phyloP scores from a whole-genome alignment of 2,329 filamentous ascomycete genomes.

The Pyrenophora seminiperda region DNA sequence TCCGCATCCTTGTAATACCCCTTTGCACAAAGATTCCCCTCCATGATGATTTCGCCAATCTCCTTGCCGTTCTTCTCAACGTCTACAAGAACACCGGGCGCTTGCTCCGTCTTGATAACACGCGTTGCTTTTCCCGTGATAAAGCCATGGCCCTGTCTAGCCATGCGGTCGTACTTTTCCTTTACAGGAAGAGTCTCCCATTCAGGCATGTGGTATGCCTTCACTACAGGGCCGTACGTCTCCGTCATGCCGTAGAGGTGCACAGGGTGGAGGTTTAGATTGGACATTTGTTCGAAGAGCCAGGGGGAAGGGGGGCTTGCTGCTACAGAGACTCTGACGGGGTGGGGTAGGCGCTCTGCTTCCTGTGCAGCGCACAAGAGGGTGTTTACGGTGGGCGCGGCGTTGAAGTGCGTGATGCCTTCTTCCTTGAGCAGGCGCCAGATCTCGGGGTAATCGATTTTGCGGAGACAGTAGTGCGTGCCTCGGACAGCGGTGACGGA shows the following conservation, averaged over 20 bases:
- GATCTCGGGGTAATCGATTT: conserved; percentile 92
- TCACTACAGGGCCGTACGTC: conserved; percentile 95
- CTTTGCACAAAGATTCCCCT: conserved; percentile 88
- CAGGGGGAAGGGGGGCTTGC: conserved; percentile 88
- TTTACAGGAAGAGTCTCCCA: conserved; percentile 77
- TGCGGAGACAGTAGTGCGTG: conserved; percentile 92
- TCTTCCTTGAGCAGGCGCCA: conserved; percentile 88
- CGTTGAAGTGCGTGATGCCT: conserved; percentile 91
- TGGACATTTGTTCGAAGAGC: conserved; percentile 91
- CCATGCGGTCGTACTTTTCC: conserved; percentile 88
- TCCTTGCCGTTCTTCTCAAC: conserved; percentile 73
- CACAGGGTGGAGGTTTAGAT: conserved; percentile 83
- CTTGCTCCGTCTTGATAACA: conserved; percentile 78
- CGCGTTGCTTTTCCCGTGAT: conserved; percentile 80
- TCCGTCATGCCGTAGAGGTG: conserved; percentile 90
- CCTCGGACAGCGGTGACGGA: conserved; percentile 88
- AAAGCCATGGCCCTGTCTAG: conserved; percentile 90
- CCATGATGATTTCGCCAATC: conserved; percentile 83
- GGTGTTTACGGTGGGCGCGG: conserved; percentile 95
- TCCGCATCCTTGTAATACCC: conserved; percentile 90
- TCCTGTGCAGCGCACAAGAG: conserved; percentile 80
- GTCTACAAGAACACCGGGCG: conserved; percentile 68
- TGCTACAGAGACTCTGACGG: conserved; percentile 87
- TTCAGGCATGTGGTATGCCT: conserved; percentile 82
- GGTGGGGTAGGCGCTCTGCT: conserved; percentile 69